Conservation (phyloP, 129 eudicot species). For the Pulicaria dysenterica region DNA sequence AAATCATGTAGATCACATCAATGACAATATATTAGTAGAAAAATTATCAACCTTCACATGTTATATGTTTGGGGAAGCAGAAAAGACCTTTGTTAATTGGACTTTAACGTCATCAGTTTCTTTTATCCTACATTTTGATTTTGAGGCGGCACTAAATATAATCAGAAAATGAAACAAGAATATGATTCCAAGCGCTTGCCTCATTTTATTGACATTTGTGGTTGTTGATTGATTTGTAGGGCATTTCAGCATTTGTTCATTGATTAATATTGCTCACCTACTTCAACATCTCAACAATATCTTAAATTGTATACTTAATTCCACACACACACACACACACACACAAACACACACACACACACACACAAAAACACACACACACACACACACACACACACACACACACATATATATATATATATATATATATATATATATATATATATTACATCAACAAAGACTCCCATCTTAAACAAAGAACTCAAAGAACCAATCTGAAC, state of each 20-base stretch:
- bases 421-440: too few species aligned
- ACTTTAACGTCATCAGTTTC: not conserved
- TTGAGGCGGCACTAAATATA: too few species aligned
- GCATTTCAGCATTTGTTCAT: constrained; percentile 16
- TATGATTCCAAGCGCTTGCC: constrained; percentile 34
- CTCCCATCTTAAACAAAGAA: too few species aligned
- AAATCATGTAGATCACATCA: not conserved
- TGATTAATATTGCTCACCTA: constrained; percentile 19
- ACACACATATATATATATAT: too few species aligned
- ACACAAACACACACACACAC: too few species aligned
- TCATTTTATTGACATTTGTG: constrained; percentile 36
- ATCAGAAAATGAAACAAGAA: constrained; percentile 31
- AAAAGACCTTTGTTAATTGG: not conserved
- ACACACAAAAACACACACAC: too few species aligned
- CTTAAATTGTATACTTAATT: constrained; percentile 10
- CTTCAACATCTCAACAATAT: constrained; percentile 23
- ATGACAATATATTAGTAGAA: too few species aligned
- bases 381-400: too few species aligned
- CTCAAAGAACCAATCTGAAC: too few species aligned
- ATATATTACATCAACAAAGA: too few species aligned
- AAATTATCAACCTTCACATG: not conserved
- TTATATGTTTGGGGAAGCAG: not conserved
- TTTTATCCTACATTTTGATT: constrained; percentile 16
- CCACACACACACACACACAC: too few species aligned
- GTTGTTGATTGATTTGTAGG: constrained; percentile 4